These are phyloP conservation scores for Nitzschia sp. DNA, from an alignment of 108 stramenopile species.

Conservation along the genomic window DNA sequence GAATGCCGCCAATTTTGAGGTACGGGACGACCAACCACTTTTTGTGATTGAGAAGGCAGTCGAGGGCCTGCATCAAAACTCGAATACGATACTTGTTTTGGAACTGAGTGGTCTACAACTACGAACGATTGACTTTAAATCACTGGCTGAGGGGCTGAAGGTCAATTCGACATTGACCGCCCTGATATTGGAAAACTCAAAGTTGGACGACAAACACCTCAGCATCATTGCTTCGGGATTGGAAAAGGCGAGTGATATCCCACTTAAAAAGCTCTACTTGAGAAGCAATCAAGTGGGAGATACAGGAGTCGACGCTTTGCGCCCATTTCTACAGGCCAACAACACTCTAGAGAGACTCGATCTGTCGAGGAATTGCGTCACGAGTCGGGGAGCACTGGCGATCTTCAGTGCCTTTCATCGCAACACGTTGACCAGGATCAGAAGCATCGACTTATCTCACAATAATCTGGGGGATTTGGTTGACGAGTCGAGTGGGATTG, in stretches of 20 bases:
- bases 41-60: conserved; percentile 4
- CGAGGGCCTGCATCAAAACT: neutral
- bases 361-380: conserved; percentile 33
- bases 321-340: conserved; percentile 27
- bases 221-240: conserved; percentile 11
- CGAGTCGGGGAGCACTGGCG: conserved; percentile 13
- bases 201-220: conserved; percentile 14
- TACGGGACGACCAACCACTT: neutral
- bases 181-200: conserved; percentile 26
- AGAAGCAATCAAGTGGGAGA: conserved; percentile 37
- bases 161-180: conserved; percentile 5
- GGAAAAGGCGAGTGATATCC: conserved; percentile 8
- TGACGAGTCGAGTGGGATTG: conserved; percentile 18
- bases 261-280: conserved; percentile 21
- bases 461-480: conserved; percentile 26
- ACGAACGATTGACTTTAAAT: conserved; percentile 2
- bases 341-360: conserved; percentile 31
- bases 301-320: conserved; percentile 26
- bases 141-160: conserved; percentile 14
- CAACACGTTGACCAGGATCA: conserved; percentile 13
- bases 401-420: conserved; percentile 26
- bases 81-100: conserved; percentile 1
- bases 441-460: conserved; percentile 22
- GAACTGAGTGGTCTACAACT: conserved; percentile 9
- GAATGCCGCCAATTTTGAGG: neutral